Conservation (phyloP, 495 filamentous ascomycete species). For the Lasiosphaeriaceae sp. region DNA sequence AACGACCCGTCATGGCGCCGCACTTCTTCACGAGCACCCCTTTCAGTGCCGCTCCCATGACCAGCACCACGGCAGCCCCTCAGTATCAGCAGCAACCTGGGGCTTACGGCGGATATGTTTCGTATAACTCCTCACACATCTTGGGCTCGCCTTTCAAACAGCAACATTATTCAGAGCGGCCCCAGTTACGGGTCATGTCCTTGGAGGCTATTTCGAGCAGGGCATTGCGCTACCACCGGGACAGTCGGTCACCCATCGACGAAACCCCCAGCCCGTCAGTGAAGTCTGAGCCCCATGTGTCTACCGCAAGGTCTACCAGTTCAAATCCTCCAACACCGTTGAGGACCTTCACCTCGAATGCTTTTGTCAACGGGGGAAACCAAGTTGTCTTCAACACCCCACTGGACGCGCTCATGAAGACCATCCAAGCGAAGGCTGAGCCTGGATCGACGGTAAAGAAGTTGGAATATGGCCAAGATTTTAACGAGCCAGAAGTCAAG, state of each 20-base stretch:
- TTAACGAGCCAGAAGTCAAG: conserved; percentile 4
- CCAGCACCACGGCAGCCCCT: conserved; percentile 30
- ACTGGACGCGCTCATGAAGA: conserved; percentile 88
- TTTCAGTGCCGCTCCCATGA: conserved; percentile 32
- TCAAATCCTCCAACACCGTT: conserved; percentile 13
- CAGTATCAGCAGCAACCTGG: conserved; percentile 27
- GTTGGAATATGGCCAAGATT: neutral
- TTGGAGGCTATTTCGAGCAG: conserved; percentile 6
- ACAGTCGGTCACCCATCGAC: conserved; percentile 13
- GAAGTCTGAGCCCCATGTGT: conserved; percentile 35
- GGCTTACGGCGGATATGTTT: conserved; percentile 29
- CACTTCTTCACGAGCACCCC: conserved; percentile 33
- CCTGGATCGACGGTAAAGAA: conserved; percentile 13
- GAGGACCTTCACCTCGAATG: conserved; percentile 25
- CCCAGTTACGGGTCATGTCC: conserved; percentile 18
- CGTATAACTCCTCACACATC: conserved; percentile 31
- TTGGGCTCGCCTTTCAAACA: conserved; percentile 32
- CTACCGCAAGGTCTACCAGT: conserved; percentile 4
- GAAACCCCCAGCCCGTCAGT: conserved; percentile 32
- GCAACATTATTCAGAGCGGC: conserved; percentile 30
- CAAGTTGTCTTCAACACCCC: conserved; percentile 69
- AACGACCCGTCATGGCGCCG: conserved; percentile 24
- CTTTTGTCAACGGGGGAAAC: conserved; percentile 17
- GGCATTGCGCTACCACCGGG: conserved; percentile 8
- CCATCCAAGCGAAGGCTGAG: conserved; percentile 71